Base-by-base conservation (phyloP, 257 asterid genomes). In the Salvia rosmarinus region DNA sequence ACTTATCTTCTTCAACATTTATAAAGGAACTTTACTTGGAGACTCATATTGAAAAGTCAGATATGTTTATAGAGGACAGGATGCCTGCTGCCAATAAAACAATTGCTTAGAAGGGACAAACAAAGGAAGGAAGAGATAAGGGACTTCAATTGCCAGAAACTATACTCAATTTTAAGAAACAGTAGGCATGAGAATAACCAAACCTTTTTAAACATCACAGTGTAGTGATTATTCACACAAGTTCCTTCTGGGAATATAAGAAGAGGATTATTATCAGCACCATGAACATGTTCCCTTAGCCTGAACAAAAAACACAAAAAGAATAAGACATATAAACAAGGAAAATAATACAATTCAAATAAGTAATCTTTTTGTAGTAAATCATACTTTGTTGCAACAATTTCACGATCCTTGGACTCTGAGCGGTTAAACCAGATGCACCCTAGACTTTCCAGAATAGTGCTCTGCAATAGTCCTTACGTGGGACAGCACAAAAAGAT, bases 211-310 rank as follows among this genome's bases (percentile, higher is more conserved):
- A 95, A 95, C 99, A 95, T 91, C 80, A 95, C 99, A 51, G 97
- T 88, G 82, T 88, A 95, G 78, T 91, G 95, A 83, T 88, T 94
- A 79, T 91, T 95, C 75, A 90, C 99, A 49, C 99, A 95, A 61
- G 99, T 95, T 85, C 99, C 99, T 83, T 95, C 99, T 0, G 97
- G 99, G 76, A 95, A 95, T 83, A 95, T 90, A 79, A 95, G 94
- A 75, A 95, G 98, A 80, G 99, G 99, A 74, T 95, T 95, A 72
- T 86, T 95, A 71, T 95, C 99, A 63, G 87, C 85, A 63, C 91
- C 98, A 71, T 90, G 84, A 47, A 95, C 95, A 78, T 95, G 99
- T 25, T 89, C 96, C 67, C 97, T 82, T 50, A 95, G 87, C 92
- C 99, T 95, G 89, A 75, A 78, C n/a, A n/a, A 77, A 56, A 17